Evolutionary conservation across 345 rosid species (phyloP).

Genomic region (Conringia planisiliqua): DNA sequence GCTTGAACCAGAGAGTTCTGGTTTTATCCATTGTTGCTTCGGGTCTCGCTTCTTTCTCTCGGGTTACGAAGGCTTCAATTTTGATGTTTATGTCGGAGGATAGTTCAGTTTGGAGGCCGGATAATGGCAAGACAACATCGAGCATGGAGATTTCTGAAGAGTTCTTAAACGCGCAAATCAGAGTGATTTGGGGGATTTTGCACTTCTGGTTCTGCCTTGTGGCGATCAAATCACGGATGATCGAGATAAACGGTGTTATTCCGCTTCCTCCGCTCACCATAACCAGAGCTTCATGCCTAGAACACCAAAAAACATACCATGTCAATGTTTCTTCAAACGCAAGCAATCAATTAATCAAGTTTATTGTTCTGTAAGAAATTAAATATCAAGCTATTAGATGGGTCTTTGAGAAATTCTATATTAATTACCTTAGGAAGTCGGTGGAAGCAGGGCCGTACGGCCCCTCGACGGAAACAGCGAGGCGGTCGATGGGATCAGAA

Average conservation of each 20-base stretch:
- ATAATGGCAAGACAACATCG: slow-evolving; percentile 55
- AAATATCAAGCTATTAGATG: not conserved
- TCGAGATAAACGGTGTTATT: slow-evolving; percentile 78
- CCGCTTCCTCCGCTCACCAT: slow-evolving; percentile 97
- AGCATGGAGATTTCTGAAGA: slow-evolving; percentile 66
- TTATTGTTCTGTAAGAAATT: not conserved
- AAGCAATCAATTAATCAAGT: not conserved
- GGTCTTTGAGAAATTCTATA: not conserved
- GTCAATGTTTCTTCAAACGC: not conserved
- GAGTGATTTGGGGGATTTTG: slow-evolving; percentile 48
- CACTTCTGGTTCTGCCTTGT: slow-evolving; percentile 28
- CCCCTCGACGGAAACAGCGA: slow-evolving; percentile 67
- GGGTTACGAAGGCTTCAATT: slow-evolving; percentile 70
- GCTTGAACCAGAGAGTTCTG: slow-evolving; percentile 52
- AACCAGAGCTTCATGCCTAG: slow-evolving; percentile 66
- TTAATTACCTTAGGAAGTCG: slow-evolving; percentile 57
- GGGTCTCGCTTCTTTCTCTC: slow-evolving; percentile 44
- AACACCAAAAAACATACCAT: not conserved
- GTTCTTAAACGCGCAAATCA: slow-evolving; percentile 54
- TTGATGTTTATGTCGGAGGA: slow-evolving; percentile 41
- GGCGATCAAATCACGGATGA: slow-evolving; percentile 57
- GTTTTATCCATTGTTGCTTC: slow-evolving; percentile 24
- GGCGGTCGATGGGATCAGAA: slow-evolving; percentile 39
- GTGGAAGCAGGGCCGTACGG: slow-evolving; percentile 86
- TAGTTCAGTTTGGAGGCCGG: slow-evolving; percentile 34